Percentiles rank a stretch among this genome's conserved stretches.
Evolutionary conservation across 2,329 filamentous ascomycete species (phyloP).

Genomic region (Immersiporthe knoxdaviesiana): DNA sequence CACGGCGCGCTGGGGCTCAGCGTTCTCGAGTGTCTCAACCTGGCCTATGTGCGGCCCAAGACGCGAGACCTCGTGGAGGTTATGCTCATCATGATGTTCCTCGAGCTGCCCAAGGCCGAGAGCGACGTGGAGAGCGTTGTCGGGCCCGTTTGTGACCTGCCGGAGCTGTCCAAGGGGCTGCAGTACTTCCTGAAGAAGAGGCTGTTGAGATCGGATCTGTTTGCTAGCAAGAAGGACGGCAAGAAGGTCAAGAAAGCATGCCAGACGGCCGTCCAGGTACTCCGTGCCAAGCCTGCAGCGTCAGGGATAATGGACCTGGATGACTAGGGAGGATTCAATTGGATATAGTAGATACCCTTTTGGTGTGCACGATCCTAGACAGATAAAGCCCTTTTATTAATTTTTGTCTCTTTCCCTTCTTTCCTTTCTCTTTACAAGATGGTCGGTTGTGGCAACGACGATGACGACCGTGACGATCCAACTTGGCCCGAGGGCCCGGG

Average conservation of each 20-base stretch:
- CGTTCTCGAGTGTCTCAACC: conserved; percentile 71
- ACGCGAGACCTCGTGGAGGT: conserved; percentile 80
- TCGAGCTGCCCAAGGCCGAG: conserved; percentile 51
- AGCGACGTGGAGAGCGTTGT: conserved; percentile 65
- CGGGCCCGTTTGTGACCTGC: conserved; percentile 62
- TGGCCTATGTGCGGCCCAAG: conserved; percentile 76
- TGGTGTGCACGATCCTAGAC: not conserved
- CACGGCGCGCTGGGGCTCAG: conserved; percentile 50
- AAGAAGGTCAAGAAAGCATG: conserved; percentile 53
- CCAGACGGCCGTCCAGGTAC: conserved; percentile 45
- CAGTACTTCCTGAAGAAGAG: conserved; percentile 80
- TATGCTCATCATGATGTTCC: conserved; percentile 74
- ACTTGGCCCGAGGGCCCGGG: conserved; percentile 15
- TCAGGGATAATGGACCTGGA: conserved; percentile 14
- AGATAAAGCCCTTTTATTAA: too few species aligned
- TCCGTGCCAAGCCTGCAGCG: conserved; percentile 37
- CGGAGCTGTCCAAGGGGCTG: conserved; percentile 72
- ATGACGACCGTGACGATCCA: not conserved
- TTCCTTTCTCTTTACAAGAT: not conserved
- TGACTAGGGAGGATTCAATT: conserved; percentile 7
- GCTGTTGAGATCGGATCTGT: conserved; percentile 66
- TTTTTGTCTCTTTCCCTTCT: not conserved
- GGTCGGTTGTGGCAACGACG: not conserved
- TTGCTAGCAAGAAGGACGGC: conserved; percentile 52
- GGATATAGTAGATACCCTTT: not conserved